Evolutionary conservation across 164 flowering plant species (phyloP).

Genomic region (Nymphaea thermarum): DNA sequence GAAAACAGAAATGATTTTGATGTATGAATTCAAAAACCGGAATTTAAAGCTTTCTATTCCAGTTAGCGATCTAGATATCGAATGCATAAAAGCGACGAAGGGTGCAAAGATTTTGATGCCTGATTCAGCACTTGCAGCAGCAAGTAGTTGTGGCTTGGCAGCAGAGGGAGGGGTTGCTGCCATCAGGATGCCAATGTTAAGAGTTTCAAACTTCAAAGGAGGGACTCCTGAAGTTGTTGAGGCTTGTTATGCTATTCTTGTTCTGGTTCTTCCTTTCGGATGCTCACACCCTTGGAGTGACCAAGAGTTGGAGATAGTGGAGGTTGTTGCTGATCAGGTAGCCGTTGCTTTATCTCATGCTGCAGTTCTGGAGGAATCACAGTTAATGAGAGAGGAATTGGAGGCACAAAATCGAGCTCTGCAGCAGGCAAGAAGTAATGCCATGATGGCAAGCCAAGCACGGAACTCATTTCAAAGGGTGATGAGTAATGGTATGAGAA

Average conservation of each 20-base stretch:
- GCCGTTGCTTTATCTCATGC: slow-evolving; percentile 98
- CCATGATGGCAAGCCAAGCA: slow-evolving; percentile 92
- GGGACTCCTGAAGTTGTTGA: slow-evolving; percentile 17
- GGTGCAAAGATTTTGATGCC: slow-evolving; percentile 9
- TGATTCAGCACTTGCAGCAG: slow-evolving; percentile 8
- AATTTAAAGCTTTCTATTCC: slow-evolving; percentile 15
- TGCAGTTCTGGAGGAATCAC: slow-evolving; percentile 88
- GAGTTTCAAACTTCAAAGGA: slow-evolving; percentile 19
- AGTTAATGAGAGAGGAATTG: slow-evolving; percentile 70
- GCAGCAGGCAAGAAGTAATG: slow-evolving; percentile 61
- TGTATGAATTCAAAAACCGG: slow-evolving; percentile 53
- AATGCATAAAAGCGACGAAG: slow-evolving; percentile 1
- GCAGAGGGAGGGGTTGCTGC: slow-evolving; percentile 10
- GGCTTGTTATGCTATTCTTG: slow-evolving; percentile 15
- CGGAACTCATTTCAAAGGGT: slow-evolving; percentile 72
- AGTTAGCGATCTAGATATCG: slow-evolving; percentile 8
- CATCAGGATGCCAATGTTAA: slow-evolving; percentile 20
- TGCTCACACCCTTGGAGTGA: slow-evolving; percentile 45
- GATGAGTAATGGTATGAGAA: slow-evolving; percentile 79
- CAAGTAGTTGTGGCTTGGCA: background rate
- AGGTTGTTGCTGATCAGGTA: slow-evolving; percentile 97
- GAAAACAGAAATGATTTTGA: slow-evolving; percentile 57
- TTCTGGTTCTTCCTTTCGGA: slow-evolving; percentile 18
- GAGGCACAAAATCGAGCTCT: slow-evolving; percentile 72
- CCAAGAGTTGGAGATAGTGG: slow-evolving; percentile 77